phyloP scores from a whole-genome alignment of 1,139 yeast genomes.

The Lodderomyces parapsilosis region DNA sequence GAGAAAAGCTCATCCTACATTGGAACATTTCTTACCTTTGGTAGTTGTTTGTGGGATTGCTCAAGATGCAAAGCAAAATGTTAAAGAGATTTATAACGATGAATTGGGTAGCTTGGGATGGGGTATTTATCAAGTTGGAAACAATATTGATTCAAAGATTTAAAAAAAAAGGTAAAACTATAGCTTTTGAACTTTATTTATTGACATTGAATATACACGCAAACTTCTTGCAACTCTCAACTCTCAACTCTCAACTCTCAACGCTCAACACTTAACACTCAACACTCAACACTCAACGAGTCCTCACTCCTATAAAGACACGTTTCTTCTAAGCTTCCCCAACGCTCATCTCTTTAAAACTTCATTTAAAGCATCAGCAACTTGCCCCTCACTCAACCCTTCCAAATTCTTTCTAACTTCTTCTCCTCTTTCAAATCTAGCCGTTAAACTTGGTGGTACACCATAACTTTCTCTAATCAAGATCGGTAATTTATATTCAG shows the following conservation, averaged over 20 bases:
- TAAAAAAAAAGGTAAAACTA: too few relatives aligned
- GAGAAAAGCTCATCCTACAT: slow-evolving; percentile 64
- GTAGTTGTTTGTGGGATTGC: slow-evolving; percentile 68
- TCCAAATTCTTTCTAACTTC: slow-evolving; percentile 43
- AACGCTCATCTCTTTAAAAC: slow-evolving; percentile 29
- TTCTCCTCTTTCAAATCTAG: slow-evolving; percentile 59
- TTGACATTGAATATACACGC: not conserved
- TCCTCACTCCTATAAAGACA: too few relatives aligned
- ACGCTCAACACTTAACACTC: not conserved
- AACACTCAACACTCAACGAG: not conserved
- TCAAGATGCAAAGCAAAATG: slow-evolving; percentile 25
- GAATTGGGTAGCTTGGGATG: slow-evolving; percentile 57
- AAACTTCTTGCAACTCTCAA: not conserved
- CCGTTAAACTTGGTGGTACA: slow-evolving; percentile 68
- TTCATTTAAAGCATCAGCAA: slow-evolving; percentile 34
- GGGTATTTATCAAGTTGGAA: slow-evolving; percentile 58
- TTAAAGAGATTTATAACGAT: slow-evolving; percentile 46
- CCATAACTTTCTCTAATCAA: slow-evolving; percentile 76
- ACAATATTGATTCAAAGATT: slow-evolving; percentile 7
- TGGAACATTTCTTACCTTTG: slow-evolving; percentile 71
- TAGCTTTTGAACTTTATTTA: too few relatives aligned
- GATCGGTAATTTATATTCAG: slow-evolving; percentile 54
- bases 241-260: not conserved
- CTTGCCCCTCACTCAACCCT: slow-evolving; percentile 45
- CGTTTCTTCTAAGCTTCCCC: not conserved